A percentile compares a stretch with the other conserved stretches of the same genome.
Conservation (phyloP, 805 yeast species). For the Candida succiphila region DNA sequence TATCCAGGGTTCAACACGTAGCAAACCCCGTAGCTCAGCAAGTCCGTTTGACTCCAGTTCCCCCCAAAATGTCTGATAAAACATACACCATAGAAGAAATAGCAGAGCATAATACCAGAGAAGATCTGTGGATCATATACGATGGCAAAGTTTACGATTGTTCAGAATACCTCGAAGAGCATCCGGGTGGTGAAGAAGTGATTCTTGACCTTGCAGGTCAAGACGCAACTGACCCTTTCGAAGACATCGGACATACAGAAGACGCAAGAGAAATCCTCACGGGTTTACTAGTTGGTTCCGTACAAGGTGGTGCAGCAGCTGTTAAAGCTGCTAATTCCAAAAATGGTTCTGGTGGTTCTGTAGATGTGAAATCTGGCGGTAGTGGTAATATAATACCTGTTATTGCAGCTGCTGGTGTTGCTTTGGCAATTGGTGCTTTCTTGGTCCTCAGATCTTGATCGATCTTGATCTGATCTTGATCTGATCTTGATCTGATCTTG, state of each 20-base stretch:
- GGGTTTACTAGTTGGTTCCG: constrained; percentile 64
- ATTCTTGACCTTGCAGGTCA: constrained; percentile 71
- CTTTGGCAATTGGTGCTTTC: constrained; percentile 33
- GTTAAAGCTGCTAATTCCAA: constrained; percentile 20
- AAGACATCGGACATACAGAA: constrained; percentile 95
- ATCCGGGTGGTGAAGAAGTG: constrained; percentile 71
- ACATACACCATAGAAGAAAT: constrained; percentile 58
- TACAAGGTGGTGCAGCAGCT: constrained; percentile 56
- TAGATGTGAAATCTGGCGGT: constrained; percentile 12
- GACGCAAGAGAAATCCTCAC: constrained; percentile 78
- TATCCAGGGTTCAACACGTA: too few species aligned
- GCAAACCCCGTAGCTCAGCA: too few species aligned
- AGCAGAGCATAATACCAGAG: constrained; percentile 60
- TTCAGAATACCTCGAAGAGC: constrained; percentile 59
- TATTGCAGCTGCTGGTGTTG: constrained; percentile 25
- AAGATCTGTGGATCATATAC: constrained; percentile 77
- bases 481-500: too few species aligned
- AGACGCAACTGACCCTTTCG: constrained; percentile 65
- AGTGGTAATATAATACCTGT: constrained; percentile 19
- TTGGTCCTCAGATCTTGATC: constrained; percentile 15
- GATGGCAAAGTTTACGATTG: constrained; percentile 75
- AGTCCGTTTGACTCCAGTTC: too few species aligned
- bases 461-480: neutral
- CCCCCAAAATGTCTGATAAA: too few species aligned
- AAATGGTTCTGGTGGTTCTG: constrained; percentile 5